Percentiles rank a stretch among this genome's conserved stretches.
phyloP scores from a whole-genome alignment of 805 yeast genomes.

The Yarrowia yakushimensis region DNA sequence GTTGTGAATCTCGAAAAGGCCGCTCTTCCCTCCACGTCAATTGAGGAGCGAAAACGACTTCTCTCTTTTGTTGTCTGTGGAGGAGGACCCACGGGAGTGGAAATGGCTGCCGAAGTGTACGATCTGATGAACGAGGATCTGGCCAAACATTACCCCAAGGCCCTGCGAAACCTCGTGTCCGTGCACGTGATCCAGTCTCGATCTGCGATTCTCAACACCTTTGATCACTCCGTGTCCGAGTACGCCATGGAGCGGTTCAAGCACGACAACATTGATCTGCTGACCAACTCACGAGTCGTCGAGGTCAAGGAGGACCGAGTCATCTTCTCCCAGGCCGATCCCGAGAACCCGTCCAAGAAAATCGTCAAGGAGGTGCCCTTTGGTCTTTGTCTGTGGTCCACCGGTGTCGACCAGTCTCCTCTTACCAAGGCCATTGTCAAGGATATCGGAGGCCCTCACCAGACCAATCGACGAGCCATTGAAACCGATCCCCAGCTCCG shows the following conservation, averaged over 20 bases:
- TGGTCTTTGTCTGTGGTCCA: conserved; percentile 72
- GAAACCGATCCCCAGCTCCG: conserved; percentile 73
- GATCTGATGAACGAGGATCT: conserved; percentile 66
- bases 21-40: conserved; percentile 60
- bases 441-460: conserved; percentile 45
- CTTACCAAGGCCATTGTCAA: conserved; percentile 54
- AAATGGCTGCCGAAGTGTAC: conserved; percentile 67
- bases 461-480: conserved; percentile 64
- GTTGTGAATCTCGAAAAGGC: conserved; percentile 58
- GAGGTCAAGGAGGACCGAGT: conserved; percentile 56
- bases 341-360: conserved; percentile 34
- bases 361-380: conserved; percentile 52
- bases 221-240: conserved; percentile 60
- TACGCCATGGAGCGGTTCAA: conserved; percentile 63
- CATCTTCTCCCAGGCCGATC: conserved; percentile 51
- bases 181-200: conserved; percentile 69
- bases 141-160: conserved; percentile 53
- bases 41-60: conserved; percentile 58
- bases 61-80: conserved; percentile 67
- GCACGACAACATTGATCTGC: conserved; percentile 59
- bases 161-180: conserved; percentile 58
- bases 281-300: conserved; percentile 62
- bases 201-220: conserved; percentile 63
- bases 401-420: conserved; percentile 68
- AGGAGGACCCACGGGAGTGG: conserved; percentile 76